Base-by-base conservation (phyloP, 352 stramenopile genomes). In the Globisporangium heterothallicum region DNA sequence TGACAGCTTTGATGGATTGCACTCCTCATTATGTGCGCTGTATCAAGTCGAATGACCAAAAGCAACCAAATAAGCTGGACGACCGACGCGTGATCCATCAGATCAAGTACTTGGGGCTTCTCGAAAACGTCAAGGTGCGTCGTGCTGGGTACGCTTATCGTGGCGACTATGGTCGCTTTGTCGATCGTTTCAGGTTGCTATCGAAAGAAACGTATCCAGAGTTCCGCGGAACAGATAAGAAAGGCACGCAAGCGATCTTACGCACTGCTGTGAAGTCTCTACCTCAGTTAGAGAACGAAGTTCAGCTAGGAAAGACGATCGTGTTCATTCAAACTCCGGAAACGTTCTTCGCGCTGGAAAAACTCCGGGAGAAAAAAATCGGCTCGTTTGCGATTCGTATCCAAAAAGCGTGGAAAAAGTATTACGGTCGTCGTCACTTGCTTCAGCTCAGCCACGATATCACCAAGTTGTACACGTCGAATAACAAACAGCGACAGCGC, bases 41-140 rank as follows among this genome's bases (percentile, higher is more conserved):
- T 52, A 94, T 97, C 53, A 96, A 97, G 61, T 91, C 83, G 4
- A 97, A 97, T 53, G 88, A 96, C 56, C 72, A 93, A 38, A 96
- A 96, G 43, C 72, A 87, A 34, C 48, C 85, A 5, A 87, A 92
- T 58, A 76, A 83, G 41, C 85, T 95, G 54, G 83, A 97, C 46
- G 84, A 91, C 30, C 73, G 86, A 7, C 84, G 88, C 16, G 85
- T 95, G 9, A 47, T 92, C 18, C 84, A 95, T 51, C 84, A 95
- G 58, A 93, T 93, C 59, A 87, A 95, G 54, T 95, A 95, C 42
- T 59, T 95, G 27, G 84, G 84, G 27, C 58, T 95, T 47, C 68
- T 95, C 29, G 84, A 95, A 46, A 95, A 95, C 47, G 74, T 95
- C n/a, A 93, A 93, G 46, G 83, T 95, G 18, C 77, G 84, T 24